A percentile compares a stretch with the other conserved stretches of the same genome.
These are phyloP conservation scores for Mortierella sp. DNA, from an alignment of 371 early-diverging fungal genomes.

Conservation along the genomic window DNA sequence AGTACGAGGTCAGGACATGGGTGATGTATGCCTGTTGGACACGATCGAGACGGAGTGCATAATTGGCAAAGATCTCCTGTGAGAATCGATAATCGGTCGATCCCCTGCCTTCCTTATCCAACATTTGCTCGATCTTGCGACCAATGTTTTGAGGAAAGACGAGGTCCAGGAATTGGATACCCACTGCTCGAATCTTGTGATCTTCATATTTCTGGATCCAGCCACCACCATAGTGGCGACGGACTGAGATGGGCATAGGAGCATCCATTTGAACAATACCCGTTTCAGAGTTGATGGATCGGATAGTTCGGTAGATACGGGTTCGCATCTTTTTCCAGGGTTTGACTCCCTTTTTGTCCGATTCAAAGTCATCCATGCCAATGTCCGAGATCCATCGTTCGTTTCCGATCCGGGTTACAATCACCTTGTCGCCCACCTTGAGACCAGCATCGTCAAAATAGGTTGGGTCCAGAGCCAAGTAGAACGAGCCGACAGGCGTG, in stretches of 20 bases:
- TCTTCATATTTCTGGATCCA: slow-evolving; percentile 55
- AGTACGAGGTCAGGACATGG: slow-evolving; percentile 54
- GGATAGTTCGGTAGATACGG: slow-evolving; percentile 48
- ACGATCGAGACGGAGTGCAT: slow-evolving; percentile 51
- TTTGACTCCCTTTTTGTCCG: slow-evolving; percentile 52
- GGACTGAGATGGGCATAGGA: slow-evolving; percentile 55
- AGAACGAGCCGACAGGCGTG: slow-evolving; percentile 55
- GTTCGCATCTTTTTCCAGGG: slow-evolving; percentile 57
- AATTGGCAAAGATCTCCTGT: slow-evolving; percentile 58
- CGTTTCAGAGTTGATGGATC: slow-evolving; percentile 39
- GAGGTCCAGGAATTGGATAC: slow-evolving; percentile 56
- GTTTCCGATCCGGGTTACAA: slow-evolving; percentile 56
- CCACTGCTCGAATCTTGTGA: slow-evolving; percentile 51
- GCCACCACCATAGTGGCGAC: slow-evolving; percentile 54
- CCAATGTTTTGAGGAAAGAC: slow-evolving; percentile 55
- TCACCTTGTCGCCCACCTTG: slow-evolving; percentile 53
- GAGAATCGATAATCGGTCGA: slow-evolving; percentile 64
- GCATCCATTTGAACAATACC: slow-evolving; percentile 54
- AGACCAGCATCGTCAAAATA: slow-evolving; percentile 14
- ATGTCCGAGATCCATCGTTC: slow-evolving; percentile 56
- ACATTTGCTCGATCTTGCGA: slow-evolving; percentile 53
- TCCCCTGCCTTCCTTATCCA: slow-evolving; percentile 53
- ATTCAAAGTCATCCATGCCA: slow-evolving; percentile 61
- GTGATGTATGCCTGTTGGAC: slow-evolving; percentile 58
- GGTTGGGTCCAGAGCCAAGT: slow-evolving; percentile 30